A percentile compares a stretch with the other conserved stretches of the same genome.
phyloP scores from a whole-genome alignment of 2,329 filamentous ascomycete genomes.

The Fusarium napiforme region DNA sequence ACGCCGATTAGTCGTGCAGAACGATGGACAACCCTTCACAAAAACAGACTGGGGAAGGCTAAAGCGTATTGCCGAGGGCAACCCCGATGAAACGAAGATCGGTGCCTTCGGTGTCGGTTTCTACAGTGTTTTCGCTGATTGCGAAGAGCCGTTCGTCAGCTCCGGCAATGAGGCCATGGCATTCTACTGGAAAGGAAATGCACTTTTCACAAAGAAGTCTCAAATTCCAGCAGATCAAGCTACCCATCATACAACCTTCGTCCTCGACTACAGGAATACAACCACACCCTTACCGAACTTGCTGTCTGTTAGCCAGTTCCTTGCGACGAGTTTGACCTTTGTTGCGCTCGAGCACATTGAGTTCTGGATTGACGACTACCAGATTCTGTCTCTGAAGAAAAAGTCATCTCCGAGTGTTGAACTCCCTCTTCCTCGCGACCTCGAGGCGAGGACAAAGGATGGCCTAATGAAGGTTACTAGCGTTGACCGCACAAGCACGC shows the following conservation, averaged over 20 bases:
- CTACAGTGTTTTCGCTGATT: constrained; percentile 98
- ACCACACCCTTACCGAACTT: constrained; percentile 89
- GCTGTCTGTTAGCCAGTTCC: constrained; percentile 87
- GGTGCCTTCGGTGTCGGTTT: constrained; percentile 98
- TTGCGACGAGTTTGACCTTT: constrained; percentile 95
- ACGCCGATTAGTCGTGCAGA: constrained; percentile 87
- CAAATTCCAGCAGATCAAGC: constrained; percentile 75
- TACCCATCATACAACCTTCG: constrained; percentile 84
- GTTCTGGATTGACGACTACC: constrained; percentile 89
- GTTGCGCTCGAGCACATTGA: constrained; percentile 89
- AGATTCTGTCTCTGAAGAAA: constrained; percentile 81
- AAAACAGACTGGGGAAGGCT: constrained; percentile 92
- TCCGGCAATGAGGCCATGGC: constrained; percentile 95
- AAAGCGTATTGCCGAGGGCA: constrained; percentile 98
- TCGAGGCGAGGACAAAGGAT: constrained; percentile 85
- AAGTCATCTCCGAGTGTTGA: constrained; percentile 82
- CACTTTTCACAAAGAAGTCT: constrained; percentile 89
- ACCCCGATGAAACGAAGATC: constrained; percentile 98
- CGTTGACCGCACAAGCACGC: constrained; percentile 87
- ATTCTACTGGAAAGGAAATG: constrained; percentile 99
- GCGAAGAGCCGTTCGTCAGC: constrained; percentile 96
- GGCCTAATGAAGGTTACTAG: constrained; percentile 85
- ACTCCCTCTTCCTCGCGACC: constrained; percentile 78
- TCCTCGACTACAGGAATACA: constrained; percentile 91
- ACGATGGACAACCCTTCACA: constrained; percentile 89